A percentile compares a stretch with the other conserved stretches of the same genome.
Evolutionary conservation across 129 eudicot genomes (phyloP).

Genomic region (Smallanthus sonchifolius): DNA sequence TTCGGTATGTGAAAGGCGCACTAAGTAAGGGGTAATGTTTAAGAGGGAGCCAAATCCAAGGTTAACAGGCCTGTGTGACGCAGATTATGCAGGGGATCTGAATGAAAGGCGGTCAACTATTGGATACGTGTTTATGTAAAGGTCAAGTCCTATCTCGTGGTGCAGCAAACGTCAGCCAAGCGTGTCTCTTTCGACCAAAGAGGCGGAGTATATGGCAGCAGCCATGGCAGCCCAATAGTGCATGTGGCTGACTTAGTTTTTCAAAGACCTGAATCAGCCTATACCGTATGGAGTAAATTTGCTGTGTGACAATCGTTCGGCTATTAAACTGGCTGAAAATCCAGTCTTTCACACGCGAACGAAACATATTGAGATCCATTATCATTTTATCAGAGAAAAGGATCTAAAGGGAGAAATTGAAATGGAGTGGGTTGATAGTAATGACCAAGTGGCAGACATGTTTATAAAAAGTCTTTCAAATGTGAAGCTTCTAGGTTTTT

Average conservation of each 20-base stretch:
- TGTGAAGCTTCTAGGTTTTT: neutral
- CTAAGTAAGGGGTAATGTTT: neutral
- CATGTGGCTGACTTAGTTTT: neutral
- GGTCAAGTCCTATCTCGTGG: neutral
- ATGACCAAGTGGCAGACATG: neutral
- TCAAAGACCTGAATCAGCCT: neutral
- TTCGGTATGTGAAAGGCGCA: neutral
- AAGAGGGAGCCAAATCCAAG: neutral
- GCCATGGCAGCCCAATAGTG: too few relatives aligned
- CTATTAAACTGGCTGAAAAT: neutral
- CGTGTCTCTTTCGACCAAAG: too few relatives aligned
- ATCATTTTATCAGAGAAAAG: neutral
- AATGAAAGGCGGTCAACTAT: neutral
- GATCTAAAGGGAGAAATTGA: neutral
- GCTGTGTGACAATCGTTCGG: neutral
- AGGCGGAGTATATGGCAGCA: too few relatives aligned
- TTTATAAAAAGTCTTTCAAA: too few relatives aligned
- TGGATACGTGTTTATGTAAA: neutral
- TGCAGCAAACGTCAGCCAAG: neutral
- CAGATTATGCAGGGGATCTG: neutral
- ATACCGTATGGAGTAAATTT: neutral
- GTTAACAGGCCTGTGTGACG: neutral
- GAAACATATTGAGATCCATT: too few relatives aligned
- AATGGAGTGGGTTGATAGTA: neutral
- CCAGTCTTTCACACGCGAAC: neutral